Conservation (phyloP, 2,329 filamentous ascomycete genomes). For the Fusarium nurragi region DNA sequence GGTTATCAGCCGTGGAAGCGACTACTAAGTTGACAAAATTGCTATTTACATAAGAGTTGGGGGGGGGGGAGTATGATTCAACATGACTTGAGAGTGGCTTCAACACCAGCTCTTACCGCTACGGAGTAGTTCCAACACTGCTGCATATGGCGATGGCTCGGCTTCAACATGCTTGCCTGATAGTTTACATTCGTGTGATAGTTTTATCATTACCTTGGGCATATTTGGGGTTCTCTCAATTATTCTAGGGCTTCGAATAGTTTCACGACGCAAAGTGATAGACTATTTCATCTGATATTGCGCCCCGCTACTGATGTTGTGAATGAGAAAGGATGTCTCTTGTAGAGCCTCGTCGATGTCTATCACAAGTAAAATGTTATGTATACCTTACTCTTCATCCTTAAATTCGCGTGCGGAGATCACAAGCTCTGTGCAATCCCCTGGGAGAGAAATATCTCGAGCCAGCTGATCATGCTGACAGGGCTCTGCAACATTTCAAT, state of each 20-base stretch:
- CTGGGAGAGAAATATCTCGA: background rate
- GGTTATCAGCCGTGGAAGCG: constrained; percentile 61
- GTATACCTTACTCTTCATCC: too few relatives aligned
- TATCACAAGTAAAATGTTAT: too few relatives aligned
- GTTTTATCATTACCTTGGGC: background rate
- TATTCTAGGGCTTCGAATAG: background rate
- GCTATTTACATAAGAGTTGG: background rate
- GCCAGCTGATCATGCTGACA: background rate
- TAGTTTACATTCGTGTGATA: constrained; percentile 22
- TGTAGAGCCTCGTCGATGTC: too few relatives aligned
- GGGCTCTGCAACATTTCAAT: background rate
- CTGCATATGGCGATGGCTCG: background rate
- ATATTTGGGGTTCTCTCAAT: background rate
- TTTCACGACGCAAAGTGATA: background rate
- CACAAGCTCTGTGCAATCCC: background rate
- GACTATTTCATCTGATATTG: too few relatives aligned
- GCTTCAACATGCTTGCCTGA: constrained; percentile 26
- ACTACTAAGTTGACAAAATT: constrained; percentile 53
- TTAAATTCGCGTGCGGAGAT: background rate
- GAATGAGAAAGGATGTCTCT: background rate
- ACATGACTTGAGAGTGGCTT: constrained; percentile 10
- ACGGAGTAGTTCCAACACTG: constrained; percentile 19
- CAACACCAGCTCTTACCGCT: constrained; percentile 1
- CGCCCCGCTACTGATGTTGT: background rate
- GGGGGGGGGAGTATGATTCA: constrained; percentile 7